phyloP scores from a whole-genome alignment of 305 asterid genomes.

The Fraxinus sp. region DNA sequence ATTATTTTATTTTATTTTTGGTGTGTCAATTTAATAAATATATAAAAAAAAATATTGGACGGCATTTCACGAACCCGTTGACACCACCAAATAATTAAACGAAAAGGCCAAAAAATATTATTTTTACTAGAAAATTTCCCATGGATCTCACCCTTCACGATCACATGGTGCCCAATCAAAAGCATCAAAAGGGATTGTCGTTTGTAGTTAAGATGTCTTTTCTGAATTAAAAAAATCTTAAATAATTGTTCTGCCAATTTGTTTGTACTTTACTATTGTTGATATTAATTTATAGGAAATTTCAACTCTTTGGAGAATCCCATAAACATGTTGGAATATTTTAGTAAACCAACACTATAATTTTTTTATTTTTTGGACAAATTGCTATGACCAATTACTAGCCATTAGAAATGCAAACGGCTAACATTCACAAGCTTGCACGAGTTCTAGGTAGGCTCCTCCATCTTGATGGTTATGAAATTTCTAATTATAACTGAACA shows the following conservation, averaged over 20 bases:
- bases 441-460: background rate
- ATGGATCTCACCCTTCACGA: background rate
- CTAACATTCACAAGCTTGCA: background rate
- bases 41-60: background rate
- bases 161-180: background rate
- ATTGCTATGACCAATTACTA: background rate
- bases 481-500: background rate
- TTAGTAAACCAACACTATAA: background rate
- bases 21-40: background rate
- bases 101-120: background rate
- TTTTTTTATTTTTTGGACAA: background rate
- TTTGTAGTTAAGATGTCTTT: background rate
- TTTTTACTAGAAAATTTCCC: background rate
- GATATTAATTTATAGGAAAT: background rate
- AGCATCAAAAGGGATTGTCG: background rate
- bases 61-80: background rate
- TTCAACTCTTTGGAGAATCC: background rate
- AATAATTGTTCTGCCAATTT: background rate
- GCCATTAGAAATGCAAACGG: background rate
- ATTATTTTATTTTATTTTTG: too few relatives aligned
- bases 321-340: background rate
- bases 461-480: background rate
- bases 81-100: background rate
- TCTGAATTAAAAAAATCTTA: background rate
- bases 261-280: background rate